Evolutionary conservation across 2,329 filamentous ascomycete species (phyloP).

Genomic region (Dendryphion nanum): DNA sequence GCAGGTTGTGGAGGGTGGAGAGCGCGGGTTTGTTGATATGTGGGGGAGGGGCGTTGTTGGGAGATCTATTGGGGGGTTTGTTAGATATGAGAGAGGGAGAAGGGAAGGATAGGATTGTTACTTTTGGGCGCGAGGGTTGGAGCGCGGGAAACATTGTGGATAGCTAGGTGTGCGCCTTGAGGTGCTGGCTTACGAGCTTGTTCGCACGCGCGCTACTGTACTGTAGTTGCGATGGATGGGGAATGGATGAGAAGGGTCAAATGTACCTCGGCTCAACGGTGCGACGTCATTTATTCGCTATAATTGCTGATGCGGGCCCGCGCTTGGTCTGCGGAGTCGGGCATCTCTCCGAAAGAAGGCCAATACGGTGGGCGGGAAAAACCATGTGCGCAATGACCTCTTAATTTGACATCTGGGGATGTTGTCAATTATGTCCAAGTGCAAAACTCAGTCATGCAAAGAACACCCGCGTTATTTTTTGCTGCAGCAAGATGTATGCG

Average conservation of each 20-base stretch:
- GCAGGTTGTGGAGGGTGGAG: neutral
- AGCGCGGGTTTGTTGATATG: neutral
- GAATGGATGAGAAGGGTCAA: conserved; percentile 1
- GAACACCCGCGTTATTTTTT: conserved; percentile 26
- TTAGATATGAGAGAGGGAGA: neutral
- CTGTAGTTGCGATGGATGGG: too few relatives aligned
- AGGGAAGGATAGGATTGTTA: neutral
- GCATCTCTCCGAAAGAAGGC: conserved; percentile 2
- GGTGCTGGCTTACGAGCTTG: too few relatives aligned
- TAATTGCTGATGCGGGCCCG: too few relatives aligned
- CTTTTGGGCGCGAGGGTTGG: neutral
- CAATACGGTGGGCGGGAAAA: conserved; percentile 11
- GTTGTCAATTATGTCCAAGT: too few relatives aligned
- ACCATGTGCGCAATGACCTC: conserved; percentile 7
- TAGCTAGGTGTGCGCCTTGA: neutral
- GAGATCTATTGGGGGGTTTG: neutral
- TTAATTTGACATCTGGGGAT: neutral
- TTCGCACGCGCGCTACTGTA: too few relatives aligned
- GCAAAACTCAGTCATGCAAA: too few relatives aligned
- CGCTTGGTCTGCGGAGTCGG: neutral
- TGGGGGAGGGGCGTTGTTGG: neutral
- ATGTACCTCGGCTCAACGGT: conserved; percentile 24
- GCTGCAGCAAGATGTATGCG: conserved; percentile 24
- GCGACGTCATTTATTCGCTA: conserved; percentile 20
- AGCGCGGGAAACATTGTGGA: neutral